Evolutionary conservation across 768 basidiomycete genomes (phyloP).

Genomic region (Amanita rubescens): DNA sequence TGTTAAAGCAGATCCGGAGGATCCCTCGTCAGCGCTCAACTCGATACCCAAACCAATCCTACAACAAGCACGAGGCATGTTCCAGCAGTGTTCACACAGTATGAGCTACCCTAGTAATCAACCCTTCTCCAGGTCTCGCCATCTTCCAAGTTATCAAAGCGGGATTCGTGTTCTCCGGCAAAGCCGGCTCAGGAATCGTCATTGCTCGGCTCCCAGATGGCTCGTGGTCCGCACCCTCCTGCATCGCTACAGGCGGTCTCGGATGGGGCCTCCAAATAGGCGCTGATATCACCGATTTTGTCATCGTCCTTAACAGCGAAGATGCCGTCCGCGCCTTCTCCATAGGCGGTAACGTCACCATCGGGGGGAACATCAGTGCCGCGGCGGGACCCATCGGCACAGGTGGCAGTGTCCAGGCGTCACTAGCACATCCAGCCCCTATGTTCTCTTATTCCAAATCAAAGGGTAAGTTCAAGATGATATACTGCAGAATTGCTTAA

Average conservation of each 20-base stretch:
- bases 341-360: constrained; percentile 91
- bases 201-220: constrained; percentile 91
- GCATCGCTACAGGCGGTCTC: constrained; percentile 92
- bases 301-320: constrained; percentile 94
- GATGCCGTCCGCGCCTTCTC: constrained; percentile 96
- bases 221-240: constrained; percentile 94
- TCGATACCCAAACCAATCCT: constrained; percentile 90
- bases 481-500: constrained; percentile 2
- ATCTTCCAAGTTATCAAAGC: constrained; percentile 92
- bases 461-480: constrained; percentile 51
- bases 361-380: constrained; percentile 84
- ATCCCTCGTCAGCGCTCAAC: constrained; percentile 88
- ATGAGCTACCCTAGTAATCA: not conserved
- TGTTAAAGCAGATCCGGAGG: constrained; percentile 68
- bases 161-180: constrained; percentile 92
- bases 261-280: constrained; percentile 96
- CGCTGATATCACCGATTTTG: constrained; percentile 92
- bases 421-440: constrained; percentile 86
- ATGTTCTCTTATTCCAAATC: constrained; percentile 98
- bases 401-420: constrained; percentile 82
- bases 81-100: not conserved
- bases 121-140: constrained; percentile 62
- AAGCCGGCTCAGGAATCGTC: constrained; percentile 89
- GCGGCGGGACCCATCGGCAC: constrained; percentile 92
- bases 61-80: constrained; percentile 76